Base-by-base conservation (phyloP, 441 rosid genomes). In the Gossypium lobatum region DNA sequence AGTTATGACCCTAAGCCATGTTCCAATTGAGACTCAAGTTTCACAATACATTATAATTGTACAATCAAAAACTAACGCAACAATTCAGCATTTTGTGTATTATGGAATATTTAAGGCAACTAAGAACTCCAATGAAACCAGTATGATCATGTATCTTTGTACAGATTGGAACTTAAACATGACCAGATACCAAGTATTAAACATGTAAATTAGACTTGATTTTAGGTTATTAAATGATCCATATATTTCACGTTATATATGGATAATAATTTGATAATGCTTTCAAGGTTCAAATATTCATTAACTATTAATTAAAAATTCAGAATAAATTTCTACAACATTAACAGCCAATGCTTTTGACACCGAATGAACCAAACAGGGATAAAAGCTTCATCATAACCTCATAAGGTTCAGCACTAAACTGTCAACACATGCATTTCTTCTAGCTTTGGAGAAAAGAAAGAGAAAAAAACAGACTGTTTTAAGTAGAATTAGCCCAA, bases 351-450 rank as follows among this genome's bases (percentile, higher is more conserved):
- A 39, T 20, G 28, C 70, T 64, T 42, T 42, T 23, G 25, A 64
- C 31, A n/a, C 48, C 20, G 53, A 64, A 64, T 64, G 31, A 42
- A 64, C 52, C 31, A 64, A 18, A 11, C 18, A 42, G 8, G 50
- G 8, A 64, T 3, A 37, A 64, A 63, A 64, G 13, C 54, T 21
- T 64, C 52, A 42, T 6, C 18, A 66, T 46, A 66, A 46, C 14
- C 57, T 21, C 37, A 11, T 39, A 21, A 11, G 31, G 17, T 46
- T 23, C 71, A 64, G 64, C 69, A 66, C 10, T 2, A 46, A 66
- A 66, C 57, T 7, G 45, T 68, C 23, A 68, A 68, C 42, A 50
- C 45, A 25, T 65, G 42, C 64, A 71, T 59, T 42, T 57, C 48
- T 59, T 54, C 28, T 57, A 16, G 57, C 39, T 13, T 17, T 0